Evolutionary conservation across 805 yeast genomes (phyloP).

Genomic region (Suhomyces prunicola): DNA sequence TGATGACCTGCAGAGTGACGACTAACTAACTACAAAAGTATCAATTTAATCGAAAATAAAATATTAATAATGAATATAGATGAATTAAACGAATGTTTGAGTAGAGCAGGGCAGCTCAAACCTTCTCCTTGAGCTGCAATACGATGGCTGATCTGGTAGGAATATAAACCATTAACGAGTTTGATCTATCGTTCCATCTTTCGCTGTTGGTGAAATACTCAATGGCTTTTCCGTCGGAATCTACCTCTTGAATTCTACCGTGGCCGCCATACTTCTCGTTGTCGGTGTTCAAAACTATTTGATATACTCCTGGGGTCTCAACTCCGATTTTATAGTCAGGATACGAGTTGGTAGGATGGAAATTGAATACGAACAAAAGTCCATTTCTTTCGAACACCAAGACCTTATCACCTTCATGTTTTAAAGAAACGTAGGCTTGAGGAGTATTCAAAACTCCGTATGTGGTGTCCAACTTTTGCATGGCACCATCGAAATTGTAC

Average conservation of each 20-base stretch:
- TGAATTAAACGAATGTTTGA: conserved; percentile 1
- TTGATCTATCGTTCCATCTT: conserved; percentile 75
- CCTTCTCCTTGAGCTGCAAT: conserved; percentile 14
- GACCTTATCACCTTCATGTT: conserved; percentile 86
- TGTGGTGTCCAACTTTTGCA: conserved; percentile 72
- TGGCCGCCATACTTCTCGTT: conserved; percentile 76
- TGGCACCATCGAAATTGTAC: conserved; percentile 77
- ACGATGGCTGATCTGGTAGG: conserved; percentile 65
- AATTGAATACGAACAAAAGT: conserved; percentile 80
- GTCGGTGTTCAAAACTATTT: conserved; percentile 74
- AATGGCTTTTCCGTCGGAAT: conserved; percentile 38
- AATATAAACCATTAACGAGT: conserved; percentile 72
- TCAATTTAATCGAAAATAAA: background rate
- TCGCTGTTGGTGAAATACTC: conserved; percentile 69
- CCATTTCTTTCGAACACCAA: conserved; percentile 87
- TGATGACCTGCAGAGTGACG: background rate
- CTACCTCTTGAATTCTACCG: conserved; percentile 50
- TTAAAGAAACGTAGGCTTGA: conserved; percentile 82
- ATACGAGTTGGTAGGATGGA: conserved; percentile 81
- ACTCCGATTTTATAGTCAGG: conserved; percentile 91
- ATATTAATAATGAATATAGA: background rate
- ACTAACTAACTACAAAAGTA: background rate
- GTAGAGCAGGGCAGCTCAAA: background rate
- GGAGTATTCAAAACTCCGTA: conserved; percentile 68
- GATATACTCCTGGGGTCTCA: conserved; percentile 72